Percentiles rank a stretch among this genome's conserved stretches.
Conservation (phyloP, 2,329 filamentous ascomycete species). For the Fusarium sp. region DNA sequence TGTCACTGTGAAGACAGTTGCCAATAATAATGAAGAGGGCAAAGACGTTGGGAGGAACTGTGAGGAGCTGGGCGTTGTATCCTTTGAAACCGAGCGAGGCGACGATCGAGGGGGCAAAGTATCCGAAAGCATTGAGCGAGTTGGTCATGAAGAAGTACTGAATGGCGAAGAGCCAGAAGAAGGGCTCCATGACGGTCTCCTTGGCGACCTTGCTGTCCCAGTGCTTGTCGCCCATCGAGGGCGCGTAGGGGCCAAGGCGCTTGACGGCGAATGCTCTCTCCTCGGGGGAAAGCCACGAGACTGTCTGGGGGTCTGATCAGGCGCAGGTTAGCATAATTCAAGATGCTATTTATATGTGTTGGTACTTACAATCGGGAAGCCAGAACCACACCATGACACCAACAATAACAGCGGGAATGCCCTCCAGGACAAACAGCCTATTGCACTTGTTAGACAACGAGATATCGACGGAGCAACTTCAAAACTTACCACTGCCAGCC, state of each 20-base stretch:
- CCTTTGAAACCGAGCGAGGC: conserved; percentile 50
- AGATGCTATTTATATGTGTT: not conserved
- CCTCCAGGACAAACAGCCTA: conserved; percentile 72
- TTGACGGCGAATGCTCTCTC: conserved; percentile 51
- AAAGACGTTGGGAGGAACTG: conserved; percentile 52
- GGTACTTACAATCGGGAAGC: conserved; percentile 45
- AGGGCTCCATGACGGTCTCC: conserved; percentile 47
- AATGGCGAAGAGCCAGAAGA: conserved; percentile 50
- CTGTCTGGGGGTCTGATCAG: conserved; percentile 47
- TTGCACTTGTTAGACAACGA: fast-evolving
- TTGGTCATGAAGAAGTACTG: conserved; percentile 50
- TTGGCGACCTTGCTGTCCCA: conserved; percentile 49
- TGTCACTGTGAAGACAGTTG: conserved; percentile 48
- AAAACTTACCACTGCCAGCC: conserved; percentile 61
- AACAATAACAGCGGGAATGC: conserved; percentile 47
- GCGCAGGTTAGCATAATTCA: not conserved
- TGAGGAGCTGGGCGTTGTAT: conserved; percentile 50
- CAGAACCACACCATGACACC: conserved; percentile 48
- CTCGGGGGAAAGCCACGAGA: conserved; percentile 47
- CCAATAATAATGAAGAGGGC: conserved; percentile 50
- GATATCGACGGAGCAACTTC: fast-evolving
- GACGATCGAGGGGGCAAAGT: conserved; percentile 52
- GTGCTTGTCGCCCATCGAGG: conserved; percentile 51
- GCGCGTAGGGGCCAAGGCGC: conserved; percentile 50
- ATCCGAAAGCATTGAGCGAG: conserved; percentile 51